Conservation (phyloP, 495 filamentous ascomycete species). For the Trichoderma reesei region DNA sequence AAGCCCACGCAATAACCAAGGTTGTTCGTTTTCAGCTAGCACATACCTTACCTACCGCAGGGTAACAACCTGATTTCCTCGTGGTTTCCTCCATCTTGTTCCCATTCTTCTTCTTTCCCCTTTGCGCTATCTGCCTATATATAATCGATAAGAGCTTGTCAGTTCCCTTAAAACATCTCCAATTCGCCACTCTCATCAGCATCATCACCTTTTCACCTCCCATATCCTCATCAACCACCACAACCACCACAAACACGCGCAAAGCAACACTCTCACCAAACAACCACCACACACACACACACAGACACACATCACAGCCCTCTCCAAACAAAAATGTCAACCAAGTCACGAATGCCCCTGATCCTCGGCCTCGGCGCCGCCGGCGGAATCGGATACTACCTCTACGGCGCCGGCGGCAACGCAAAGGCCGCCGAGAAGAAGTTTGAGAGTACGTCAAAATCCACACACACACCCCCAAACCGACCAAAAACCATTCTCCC, state of each 20-base stretch:
- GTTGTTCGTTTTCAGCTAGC: too few relatives aligned
- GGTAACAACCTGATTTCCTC: too few relatives aligned
- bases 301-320: neutral
- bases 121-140: too few relatives aligned
- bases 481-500: neutral
- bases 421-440: slow-evolving; percentile 73
- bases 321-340: slow-evolving; percentile 1
- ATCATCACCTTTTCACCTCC: neutral
- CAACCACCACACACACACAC: too few relatives aligned
- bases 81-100: too few relatives aligned
- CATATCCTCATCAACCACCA: neutral
- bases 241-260: neutral
- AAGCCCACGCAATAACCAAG: too few relatives aligned
- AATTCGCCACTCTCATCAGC: neutral
- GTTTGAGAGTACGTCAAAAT: slow-evolving; percentile 68
- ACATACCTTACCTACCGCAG: too few relatives aligned
- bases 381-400: slow-evolving; percentile 74
- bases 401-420: slow-evolving; percentile 78
- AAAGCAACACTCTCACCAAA: neutral
- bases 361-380: slow-evolving; percentile 53
- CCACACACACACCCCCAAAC: too few relatives aligned
- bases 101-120: too few relatives aligned
- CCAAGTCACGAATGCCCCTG: slow-evolving; percentile 45
- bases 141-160: too few relatives aligned
- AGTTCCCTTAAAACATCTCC: neutral